A percentile compares a stretch with the other conserved stretches of the same genome.
Evolutionary conservation across 768 basidiomycete species (phyloP).

Genomic region (Bullera alba): DNA sequence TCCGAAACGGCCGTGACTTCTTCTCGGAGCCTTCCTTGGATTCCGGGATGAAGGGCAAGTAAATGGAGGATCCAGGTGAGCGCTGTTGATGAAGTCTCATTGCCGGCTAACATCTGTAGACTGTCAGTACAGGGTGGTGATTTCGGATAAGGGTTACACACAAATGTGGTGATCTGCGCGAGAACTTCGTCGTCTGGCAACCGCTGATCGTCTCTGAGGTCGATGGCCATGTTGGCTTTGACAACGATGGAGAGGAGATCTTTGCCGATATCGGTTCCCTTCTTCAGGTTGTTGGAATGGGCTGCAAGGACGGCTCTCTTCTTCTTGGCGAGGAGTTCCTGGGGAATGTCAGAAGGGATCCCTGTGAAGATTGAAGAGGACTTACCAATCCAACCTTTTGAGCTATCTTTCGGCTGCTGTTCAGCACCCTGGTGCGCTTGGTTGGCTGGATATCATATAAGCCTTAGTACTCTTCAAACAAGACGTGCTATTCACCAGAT

Average conservation of each 20-base stretch:
- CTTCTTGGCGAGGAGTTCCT: slow-evolving; percentile 74
- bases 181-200: slow-evolving; percentile 70
- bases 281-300: slow-evolving; percentile 39
- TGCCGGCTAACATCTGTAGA: slow-evolving; percentile 52
- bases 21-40: slow-evolving; percentile 64
- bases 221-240: slow-evolving; percentile 66
- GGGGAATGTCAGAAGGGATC: too few relatives aligned
- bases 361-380: too few relatives aligned
- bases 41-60: slow-evolving; percentile 59
- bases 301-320: slow-evolving; percentile 55
- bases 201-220: slow-evolving; percentile 53
- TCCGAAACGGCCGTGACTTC: slow-evolving; percentile 54
- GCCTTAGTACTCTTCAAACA: neutral
- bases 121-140: too few relatives aligned
- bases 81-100: slow-evolving; percentile 75
- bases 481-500: slow-evolving; percentile 30
- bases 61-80: slow-evolving; percentile 78
- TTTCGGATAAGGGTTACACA: slow-evolving; percentile 5
- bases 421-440: slow-evolving; percentile 50
- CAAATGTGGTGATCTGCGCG: slow-evolving; percentile 36
- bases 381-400: slow-evolving; percentile 54
- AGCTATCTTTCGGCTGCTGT: slow-evolving; percentile 51
- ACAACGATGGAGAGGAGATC: slow-evolving; percentile 79
- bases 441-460: too few relatives aligned
- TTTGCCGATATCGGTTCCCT: slow-evolving; percentile 56